Conservation (phyloP, 1,284 basidiomycete genomes). For the Fistulinella cinereoalba region DNA sequence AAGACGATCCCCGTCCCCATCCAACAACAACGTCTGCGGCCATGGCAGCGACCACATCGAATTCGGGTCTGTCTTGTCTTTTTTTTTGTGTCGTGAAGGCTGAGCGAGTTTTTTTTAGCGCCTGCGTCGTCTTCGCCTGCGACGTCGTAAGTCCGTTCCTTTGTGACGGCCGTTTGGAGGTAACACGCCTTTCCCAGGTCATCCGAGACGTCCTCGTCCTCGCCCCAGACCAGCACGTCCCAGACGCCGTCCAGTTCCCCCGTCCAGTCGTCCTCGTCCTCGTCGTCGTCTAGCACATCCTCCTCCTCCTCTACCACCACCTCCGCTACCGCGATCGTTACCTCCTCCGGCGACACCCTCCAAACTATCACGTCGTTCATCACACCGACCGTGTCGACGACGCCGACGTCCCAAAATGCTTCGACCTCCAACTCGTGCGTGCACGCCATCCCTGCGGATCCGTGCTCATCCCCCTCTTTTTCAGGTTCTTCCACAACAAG, state of each 20-base stretch:
- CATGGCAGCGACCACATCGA: slow-evolving; percentile 7
- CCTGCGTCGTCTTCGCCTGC: background rate
- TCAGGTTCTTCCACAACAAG: slow-evolving; percentile 70
- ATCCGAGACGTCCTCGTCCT: slow-evolving; percentile 9
- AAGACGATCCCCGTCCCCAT: too few relatives aligned
- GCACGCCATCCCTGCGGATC: background rate
- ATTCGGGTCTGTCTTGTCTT: slow-evolving; percentile 7
- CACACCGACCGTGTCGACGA: background rate
- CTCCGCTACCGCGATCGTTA: slow-evolving; percentile 7
- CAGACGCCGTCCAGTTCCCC: background rate
- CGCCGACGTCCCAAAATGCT: background rate
- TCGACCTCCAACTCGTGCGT: slow-evolving; percentile 26
- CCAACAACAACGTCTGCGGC: background rate
- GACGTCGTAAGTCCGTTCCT: slow-evolving; percentile 3
- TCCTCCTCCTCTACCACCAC: too few relatives aligned
- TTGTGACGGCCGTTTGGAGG: background rate
- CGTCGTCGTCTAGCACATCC: background rate
- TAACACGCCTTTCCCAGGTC: background rate
- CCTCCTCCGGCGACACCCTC: slow-evolving; percentile 8
- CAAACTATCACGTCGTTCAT: slow-evolving; percentile 11
- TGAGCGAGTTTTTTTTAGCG: background rate
- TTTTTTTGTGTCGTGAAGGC: background rate
- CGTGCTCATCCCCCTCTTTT: slow-evolving; percentile 8
- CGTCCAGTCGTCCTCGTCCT: background rate
- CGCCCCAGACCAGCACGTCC: background rate